Conservation (phyloP, 768 basidiomycete genomes). For the Mycena venus region DNA sequence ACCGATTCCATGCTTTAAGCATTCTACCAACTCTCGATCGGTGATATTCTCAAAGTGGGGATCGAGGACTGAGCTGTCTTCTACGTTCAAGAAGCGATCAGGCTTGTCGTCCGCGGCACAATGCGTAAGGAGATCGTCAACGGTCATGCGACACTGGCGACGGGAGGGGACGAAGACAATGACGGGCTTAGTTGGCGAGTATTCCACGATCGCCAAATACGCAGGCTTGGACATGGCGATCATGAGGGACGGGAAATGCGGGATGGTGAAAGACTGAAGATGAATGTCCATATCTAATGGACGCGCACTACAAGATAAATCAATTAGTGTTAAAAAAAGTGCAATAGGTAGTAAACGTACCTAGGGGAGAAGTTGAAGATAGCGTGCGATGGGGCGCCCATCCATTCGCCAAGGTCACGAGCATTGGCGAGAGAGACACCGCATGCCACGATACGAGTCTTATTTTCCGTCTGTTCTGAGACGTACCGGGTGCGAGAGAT, state of each 20-base stretch:
- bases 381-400: slow-evolving; percentile 92
- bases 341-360: slow-evolving; percentile 49
- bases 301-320: slow-evolving; percentile 74
- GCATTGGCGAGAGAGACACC: slow-evolving; percentile 97
- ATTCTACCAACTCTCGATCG: slow-evolving; percentile 83
- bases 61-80: slow-evolving; percentile 77
- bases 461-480: slow-evolving; percentile 91
- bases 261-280: slow-evolving; percentile 93
- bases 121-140: slow-evolving; percentile 91
- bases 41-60: slow-evolving; percentile 89
- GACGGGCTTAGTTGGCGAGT: slow-evolving; percentile 87
- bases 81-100: slow-evolving; percentile 91
- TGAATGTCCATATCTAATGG: slow-evolving; percentile 98
- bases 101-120: slow-evolving; percentile 89
- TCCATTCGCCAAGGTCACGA: slow-evolving; percentile 97
- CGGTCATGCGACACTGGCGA: slow-evolving; percentile 94
- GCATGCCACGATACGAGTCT: slow-evolving; percentile 95
- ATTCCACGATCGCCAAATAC: slow-evolving; percentile 92
- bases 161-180: slow-evolving; percentile 94
- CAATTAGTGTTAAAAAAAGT: slow-evolving; percentile 3
- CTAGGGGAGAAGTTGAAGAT: slow-evolving; percentile 99
- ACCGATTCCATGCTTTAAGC: slow-evolving; percentile 90
- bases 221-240: slow-evolving; percentile 99
- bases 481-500: slow-evolving; percentile 98
- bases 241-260: slow-evolving; percentile 99